Conservation (phyloP, 331 rosid genomes). For the Phaseolus coccineus region DNA sequence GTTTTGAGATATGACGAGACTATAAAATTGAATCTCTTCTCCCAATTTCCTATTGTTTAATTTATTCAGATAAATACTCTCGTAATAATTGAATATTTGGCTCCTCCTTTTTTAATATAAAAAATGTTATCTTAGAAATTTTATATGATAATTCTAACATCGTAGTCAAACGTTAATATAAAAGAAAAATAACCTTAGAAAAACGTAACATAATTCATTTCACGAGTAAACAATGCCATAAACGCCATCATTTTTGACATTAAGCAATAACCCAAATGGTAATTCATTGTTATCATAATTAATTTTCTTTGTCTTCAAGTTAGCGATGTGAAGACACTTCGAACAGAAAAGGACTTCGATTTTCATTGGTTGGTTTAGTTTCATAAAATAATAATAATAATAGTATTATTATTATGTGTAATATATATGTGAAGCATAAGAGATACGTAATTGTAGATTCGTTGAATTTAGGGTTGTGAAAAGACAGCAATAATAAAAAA, state of each 20-base stretch:
- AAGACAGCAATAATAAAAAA: not conserved
- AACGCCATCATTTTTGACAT: constrained; percentile 38
- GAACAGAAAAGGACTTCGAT: not conserved
- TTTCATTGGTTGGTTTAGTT: not conserved
- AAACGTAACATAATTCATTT: not conserved
- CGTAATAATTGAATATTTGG: not conserved
- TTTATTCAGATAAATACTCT: not conserved
- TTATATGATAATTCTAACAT: not conserved
- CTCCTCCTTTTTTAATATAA: not conserved
- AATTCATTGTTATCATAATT: not conserved
- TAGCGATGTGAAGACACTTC: not conserved
- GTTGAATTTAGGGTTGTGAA: constrained; percentile 12
- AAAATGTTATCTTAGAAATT: not conserved
- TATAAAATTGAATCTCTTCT: not conserved
- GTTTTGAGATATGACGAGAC: not conserved
- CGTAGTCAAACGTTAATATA: not conserved
- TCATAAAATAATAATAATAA: too few relatives aligned
- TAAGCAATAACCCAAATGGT: not conserved
- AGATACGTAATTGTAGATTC: not conserved
- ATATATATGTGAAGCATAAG: not conserved
- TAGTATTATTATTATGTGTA: not conserved
- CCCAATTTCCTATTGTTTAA: not conserved
- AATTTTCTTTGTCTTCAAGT: not conserved
- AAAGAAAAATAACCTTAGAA: not conserved
- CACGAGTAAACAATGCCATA: constrained; percentile 3